These are phyloP conservation scores for Puya raimondii DNA, from an alignment of 176 grass and related monocot species.

Conservation along the genomic window DNA sequence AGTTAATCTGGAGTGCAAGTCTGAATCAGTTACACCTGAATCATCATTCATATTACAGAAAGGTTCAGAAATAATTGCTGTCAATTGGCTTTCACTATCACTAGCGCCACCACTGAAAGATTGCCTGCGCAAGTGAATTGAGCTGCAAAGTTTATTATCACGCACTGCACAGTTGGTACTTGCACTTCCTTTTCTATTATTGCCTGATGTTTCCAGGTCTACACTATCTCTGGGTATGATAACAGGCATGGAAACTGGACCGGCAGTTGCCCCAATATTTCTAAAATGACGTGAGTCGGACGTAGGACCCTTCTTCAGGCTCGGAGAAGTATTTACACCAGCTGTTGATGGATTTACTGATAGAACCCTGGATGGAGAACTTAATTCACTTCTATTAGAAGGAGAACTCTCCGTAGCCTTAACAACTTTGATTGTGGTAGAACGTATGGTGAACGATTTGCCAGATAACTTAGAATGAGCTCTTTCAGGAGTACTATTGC, in stretches of 20 bases:
- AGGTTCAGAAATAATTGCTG: conserved; percentile 25
- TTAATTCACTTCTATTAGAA: conserved; percentile 29
- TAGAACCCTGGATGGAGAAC: conserved; percentile 21
- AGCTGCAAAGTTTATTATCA: conserved; percentile 23
- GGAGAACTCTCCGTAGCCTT: conserved; percentile 35
- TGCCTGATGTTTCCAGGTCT: conserved; percentile 30
- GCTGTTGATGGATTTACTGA: conserved; percentile 29
- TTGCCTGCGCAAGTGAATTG: conserved; percentile 36
- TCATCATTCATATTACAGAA: conserved; percentile 8
- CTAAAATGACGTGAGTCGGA: conserved; percentile 33
- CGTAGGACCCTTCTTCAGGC: conserved; percentile 28
- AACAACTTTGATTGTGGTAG: conserved; percentile 29
- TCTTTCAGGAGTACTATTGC: conserved; percentile 25
- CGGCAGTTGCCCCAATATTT: conserved; percentile 53
- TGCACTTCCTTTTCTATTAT: conserved; percentile 26
- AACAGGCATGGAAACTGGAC: conserved; percentile 41
- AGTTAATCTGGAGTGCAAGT: conserved; percentile 36
- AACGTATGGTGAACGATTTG: conserved; percentile 31
- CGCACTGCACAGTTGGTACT: conserved; percentile 23
- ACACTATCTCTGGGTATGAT: conserved; percentile 67
- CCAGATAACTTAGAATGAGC: conserved; percentile 35
- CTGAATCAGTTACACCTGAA: conserved; percentile 27
- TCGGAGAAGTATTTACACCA: conserved; percentile 30
- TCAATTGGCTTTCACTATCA: conserved; percentile 37
- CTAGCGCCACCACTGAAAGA: conserved; percentile 17